These are phyloP conservation scores for Ballota nigra DNA, from an alignment of 257 asterid genomes.

Conservation along the genomic window DNA sequence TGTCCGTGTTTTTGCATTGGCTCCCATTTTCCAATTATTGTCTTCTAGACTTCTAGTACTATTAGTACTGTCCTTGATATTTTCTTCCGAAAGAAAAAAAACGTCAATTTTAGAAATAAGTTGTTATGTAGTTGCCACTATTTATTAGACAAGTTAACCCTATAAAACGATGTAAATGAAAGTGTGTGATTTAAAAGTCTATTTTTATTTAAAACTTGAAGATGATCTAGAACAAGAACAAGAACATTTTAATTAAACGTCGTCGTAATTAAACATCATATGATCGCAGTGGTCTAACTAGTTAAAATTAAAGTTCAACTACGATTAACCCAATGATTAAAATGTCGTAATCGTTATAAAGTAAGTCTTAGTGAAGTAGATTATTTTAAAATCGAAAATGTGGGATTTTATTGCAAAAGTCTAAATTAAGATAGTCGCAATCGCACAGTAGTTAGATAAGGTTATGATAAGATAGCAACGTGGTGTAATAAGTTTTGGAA, in stretches of 20 bases:
- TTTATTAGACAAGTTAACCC: background rate
- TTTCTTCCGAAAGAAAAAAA: background rate
- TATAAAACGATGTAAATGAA: no score
- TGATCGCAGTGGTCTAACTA: no score
- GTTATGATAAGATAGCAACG: conserved; percentile 26
- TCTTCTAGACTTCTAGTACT: conserved; percentile 17
- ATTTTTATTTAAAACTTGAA: background rate
- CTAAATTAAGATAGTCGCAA: conserved; percentile 18
- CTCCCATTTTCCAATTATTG: conserved; percentile 18
- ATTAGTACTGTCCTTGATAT: conserved; percentile 9
- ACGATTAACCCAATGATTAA: background rate
- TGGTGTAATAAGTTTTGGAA: conserved; percentile 16
- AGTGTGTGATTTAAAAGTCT: no score
- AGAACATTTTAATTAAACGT: background rate
- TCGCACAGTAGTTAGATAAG: conserved; percentile 33
- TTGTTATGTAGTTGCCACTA: background rate
- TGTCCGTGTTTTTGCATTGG: conserved; percentile 10
- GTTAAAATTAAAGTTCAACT: no score
- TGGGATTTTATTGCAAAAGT: background rate
- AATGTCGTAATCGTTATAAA: background rate
- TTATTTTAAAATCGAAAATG: background rate
- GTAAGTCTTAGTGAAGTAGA: background rate
- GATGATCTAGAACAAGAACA: no score
- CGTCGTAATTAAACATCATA: no score
- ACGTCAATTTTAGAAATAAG: no score